Evolutionary conservation across 352 stramenopile genomes (phyloP), one percentile per base, ranked within the genome.

Genomic region (Blastocystis sp.): DNA sequence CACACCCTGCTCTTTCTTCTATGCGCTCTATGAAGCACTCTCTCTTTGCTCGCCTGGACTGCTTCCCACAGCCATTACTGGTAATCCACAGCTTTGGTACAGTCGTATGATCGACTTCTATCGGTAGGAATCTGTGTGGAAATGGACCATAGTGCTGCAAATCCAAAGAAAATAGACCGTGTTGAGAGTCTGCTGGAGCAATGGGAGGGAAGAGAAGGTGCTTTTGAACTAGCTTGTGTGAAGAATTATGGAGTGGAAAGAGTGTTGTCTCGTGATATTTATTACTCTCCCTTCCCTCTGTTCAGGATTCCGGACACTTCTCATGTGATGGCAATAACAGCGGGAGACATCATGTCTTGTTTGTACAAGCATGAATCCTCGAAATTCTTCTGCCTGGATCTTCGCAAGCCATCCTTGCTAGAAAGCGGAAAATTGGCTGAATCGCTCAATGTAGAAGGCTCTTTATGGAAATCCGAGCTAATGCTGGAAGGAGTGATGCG

Each of bases 221-320:
- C 45, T 5, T 68, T 84, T 37, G 73, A 84, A 45, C 50, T 23
- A 15, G 73, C 73, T 29, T 64, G 43, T 68, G 4, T 66, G 47
- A 66, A 68, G 53, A 84, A 84, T 29, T 84, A 84, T 43, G n/a
- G n/a, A n/a, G 29, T 84, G 37, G 73, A 84, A n/a, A 50, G 73
- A 6, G 73, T 68, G 53, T 47, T 84, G 34, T 84, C 73, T 13
- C 73, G 73, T 15, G 73, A 84, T 41, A 68, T 84, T 53, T 66
- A 41, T 26, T 66, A 68, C 55, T 55, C 73, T 18, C 20, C 70
- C 29, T 62, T 34, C 56, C 15, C 45, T 8, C 50, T 59, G 50
- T 59, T 59, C 50, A 34, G 29, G 29, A 34, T 34, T 34, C 29
- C 29, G 29, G 29, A 34, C 1, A 23, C 23, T 9, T 20, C 43